phyloP scores from a whole-genome alignment of 192 early-diverging fungal genomes.

The Dissophora ornata region DNA sequence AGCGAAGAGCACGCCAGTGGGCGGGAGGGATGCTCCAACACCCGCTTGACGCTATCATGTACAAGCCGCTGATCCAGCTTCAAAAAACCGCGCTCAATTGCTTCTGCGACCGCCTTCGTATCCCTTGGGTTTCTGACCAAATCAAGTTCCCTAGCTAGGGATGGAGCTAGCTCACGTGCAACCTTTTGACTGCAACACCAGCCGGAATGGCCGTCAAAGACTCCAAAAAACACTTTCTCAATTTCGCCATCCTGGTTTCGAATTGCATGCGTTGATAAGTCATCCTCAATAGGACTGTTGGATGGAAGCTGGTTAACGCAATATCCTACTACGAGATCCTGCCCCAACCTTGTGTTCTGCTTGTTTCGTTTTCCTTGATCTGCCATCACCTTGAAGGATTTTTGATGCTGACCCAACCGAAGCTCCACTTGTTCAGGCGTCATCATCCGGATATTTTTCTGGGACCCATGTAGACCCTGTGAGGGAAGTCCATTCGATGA shows the following conservation, averaged over 20 bases:
- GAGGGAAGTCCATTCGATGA: neutral
- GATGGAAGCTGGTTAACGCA: slow-evolving; percentile 56
- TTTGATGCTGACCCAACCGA: slow-evolving; percentile 28
- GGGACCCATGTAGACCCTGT: neutral
- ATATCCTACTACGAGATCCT: slow-evolving; percentile 31
- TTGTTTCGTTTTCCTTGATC: neutral
- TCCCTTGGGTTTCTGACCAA: slow-evolving; percentile 7
- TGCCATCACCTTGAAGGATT: slow-evolving; percentile 18
- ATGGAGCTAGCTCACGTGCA: slow-evolving; percentile 55
- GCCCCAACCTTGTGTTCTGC: neutral
- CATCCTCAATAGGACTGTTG: slow-evolving; percentile 64
- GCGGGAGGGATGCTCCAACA: slow-evolving; percentile 42
- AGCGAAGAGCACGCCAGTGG: slow-evolving; percentile 47
- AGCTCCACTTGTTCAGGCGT: slow-evolving; percentile 37
- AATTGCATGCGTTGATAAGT: slow-evolving; percentile 42
- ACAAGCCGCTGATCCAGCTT: slow-evolving; percentile 63
- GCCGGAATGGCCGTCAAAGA: slow-evolving; percentile 67
- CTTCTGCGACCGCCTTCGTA: slow-evolving; percentile 7
- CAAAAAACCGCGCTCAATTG: slow-evolving; percentile 58
- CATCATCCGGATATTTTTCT: slow-evolving; percentile 23
- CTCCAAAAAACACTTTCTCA: slow-evolving; percentile 56
- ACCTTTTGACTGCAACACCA: slow-evolving; percentile 61
- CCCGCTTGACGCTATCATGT: slow-evolving; percentile 45
- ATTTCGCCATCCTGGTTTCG: slow-evolving; percentile 33
- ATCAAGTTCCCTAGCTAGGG: slow-evolving; percentile 56